A percentile compares a stretch with the other conserved stretches of the same genome.
phyloP scores from a whole-genome alignment of 2,329 filamentous ascomycete species.

The Karstenula rhodostoma region DNA sequence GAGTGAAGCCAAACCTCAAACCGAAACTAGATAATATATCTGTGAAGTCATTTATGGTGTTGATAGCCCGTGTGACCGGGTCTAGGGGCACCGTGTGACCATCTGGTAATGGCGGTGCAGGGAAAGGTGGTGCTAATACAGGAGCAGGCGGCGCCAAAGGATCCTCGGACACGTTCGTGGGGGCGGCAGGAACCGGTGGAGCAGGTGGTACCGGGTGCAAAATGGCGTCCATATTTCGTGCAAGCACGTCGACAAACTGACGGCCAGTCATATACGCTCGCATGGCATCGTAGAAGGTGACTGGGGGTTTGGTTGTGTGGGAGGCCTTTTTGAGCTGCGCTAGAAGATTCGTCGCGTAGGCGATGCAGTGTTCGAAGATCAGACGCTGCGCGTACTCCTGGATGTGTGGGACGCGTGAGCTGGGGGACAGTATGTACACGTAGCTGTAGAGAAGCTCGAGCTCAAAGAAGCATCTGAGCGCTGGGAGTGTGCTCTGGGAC shows the following conservation, averaged over 20 bases:
- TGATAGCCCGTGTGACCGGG: slow-evolving; percentile 52
- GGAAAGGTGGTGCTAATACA: slow-evolving; percentile 43
- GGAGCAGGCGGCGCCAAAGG: slow-evolving; percentile 45
- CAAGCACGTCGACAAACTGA: slow-evolving; percentile 65
- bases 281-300: slow-evolving; percentile 88
- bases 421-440: slow-evolving; percentile 86
- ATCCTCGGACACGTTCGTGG: slow-evolving; percentile 41
- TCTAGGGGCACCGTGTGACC: slow-evolving; percentile 38
- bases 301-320: slow-evolving; percentile 68
- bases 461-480: slow-evolving; percentile 80
- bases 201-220: slow-evolving; percentile 52
- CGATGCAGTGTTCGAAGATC: slow-evolving; percentile 85
- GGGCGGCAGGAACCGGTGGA: slow-evolving; percentile 46
- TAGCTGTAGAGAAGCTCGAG: slow-evolving; percentile 91
- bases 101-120: slow-evolving; percentile 36
- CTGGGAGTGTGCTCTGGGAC: slow-evolving; percentile 68
- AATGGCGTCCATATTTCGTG: slow-evolving; percentile 60
- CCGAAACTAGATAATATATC: slow-evolving; percentile 57
- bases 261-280: slow-evolving; percentile 76
- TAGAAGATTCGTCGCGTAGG: slow-evolving; percentile 80
- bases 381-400: slow-evolving; percentile 79
- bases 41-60: slow-evolving; percentile 58
- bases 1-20: slow-evolving; percentile 58
- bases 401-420: slow-evolving; percentile 74
- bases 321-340: slow-evolving; percentile 65